Conservation (phyloP, 441 rosid species). For the Pelargonium citronellum region DNA sequence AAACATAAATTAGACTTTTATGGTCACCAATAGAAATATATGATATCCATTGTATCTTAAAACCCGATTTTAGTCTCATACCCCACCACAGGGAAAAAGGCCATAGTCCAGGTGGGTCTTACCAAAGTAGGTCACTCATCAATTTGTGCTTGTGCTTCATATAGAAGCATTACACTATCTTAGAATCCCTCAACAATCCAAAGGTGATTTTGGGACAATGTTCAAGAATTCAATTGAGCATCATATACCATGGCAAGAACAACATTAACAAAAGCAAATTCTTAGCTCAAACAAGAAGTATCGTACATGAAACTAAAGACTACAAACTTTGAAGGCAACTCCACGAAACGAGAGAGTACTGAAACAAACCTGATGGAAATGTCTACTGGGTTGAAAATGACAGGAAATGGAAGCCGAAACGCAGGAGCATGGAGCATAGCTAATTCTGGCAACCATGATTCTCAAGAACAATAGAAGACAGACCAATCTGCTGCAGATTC, state of each 20-base stretch:
- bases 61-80: not conserved
- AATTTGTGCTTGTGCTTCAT: not conserved
- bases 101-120: not conserved
- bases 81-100: not conserved
- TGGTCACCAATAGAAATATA: too few relatives aligned
- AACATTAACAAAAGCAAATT: not conserved
- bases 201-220: not conserved
- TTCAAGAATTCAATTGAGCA: too few relatives aligned
- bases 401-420: constrained; percentile 40
- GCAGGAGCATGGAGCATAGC: constrained; percentile 39
- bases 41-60: too few relatives aligned
- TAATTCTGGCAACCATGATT: constrained; percentile 39
- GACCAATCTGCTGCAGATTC: constrained; percentile 11
- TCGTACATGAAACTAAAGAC: not conserved
- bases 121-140: not conserved
- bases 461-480: constrained; percentile 4
- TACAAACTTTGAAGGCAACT: not conserved
- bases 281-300: not conserved
- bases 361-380: constrained; percentile 38
- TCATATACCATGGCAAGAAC: too few relatives aligned
- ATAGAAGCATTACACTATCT: not conserved
- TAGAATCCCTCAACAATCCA: not conserved
- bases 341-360: not conserved
- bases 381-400: constrained; percentile 30
- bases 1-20: not conserved